A percentile compares a stretch with the other conserved stretches of the same genome.
phyloP scores from a whole-genome alignment of 2,329 filamentous ascomycete genomes.

The Neofusicoccum ribis region DNA sequence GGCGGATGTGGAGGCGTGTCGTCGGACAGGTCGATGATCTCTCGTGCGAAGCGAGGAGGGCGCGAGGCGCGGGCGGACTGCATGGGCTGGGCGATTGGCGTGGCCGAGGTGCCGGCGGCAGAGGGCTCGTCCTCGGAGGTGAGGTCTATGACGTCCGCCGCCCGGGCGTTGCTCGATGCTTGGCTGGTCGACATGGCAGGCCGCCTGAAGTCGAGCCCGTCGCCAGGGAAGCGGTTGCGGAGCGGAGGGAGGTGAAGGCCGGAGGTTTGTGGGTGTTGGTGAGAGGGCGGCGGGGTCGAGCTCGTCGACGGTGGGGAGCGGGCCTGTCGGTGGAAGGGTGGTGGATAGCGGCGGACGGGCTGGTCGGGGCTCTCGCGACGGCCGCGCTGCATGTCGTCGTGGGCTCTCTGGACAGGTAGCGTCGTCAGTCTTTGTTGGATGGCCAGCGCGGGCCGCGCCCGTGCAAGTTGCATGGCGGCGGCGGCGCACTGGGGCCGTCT shows the following conservation, averaged over 20 bases:
- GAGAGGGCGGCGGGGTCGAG: conserved; percentile 11
- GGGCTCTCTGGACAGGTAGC: conserved; percentile 31
- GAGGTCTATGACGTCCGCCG: conserved; percentile 36
- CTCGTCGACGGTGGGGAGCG: conserved; percentile 16
- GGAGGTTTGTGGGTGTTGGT: conserved; percentile 22
- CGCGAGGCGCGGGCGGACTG: conserved; percentile 34
- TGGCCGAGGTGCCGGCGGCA: conserved; percentile 22
- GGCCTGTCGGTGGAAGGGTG: conserved; percentile 23
- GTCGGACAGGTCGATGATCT: conserved; percentile 47
- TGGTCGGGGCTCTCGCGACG: conserved; percentile 32
- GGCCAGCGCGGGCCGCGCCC: background rate
- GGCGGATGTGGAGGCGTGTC: conserved; percentile 29
- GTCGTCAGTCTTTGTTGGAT: conserved; percentile 12
- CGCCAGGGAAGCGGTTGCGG: conserved; percentile 42
- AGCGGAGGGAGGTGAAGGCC: conserved; percentile 27
- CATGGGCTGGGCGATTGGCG: conserved; percentile 21
- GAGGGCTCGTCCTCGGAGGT: conserved; percentile 37
- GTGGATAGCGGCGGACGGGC: conserved; percentile 22
- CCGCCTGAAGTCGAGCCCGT: conserved; percentile 57
- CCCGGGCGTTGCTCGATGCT: conserved; percentile 8
- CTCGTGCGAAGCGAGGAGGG: conserved; percentile 43
- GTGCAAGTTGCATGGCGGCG: background rate
- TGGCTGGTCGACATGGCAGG: conserved; percentile 41
- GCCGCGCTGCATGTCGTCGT: conserved; percentile 35
- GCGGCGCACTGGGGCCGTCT: background rate